Conservation (phyloP, 345 rosid species). For the Hibiscus tridactylites region DNA sequence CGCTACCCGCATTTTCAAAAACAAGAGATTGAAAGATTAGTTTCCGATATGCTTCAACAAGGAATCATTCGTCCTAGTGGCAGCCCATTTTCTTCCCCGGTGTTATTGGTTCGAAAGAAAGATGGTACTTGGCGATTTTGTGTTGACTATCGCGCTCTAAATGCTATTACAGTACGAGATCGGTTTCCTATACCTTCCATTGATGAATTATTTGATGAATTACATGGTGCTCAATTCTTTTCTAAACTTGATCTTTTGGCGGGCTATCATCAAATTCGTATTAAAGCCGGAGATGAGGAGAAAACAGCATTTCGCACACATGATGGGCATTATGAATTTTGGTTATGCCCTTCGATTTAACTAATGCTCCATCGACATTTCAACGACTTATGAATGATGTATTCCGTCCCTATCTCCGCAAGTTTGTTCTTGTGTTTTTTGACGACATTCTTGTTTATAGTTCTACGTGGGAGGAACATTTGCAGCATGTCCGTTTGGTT, state of each 20-base stretch:
- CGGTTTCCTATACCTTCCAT: too few species aligned
- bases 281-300: background rate
- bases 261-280: background rate
- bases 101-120: background rate
- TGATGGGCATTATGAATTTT: too few species aligned
- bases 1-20: too few species aligned
- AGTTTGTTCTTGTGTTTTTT: too few species aligned
- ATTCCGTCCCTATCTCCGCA: too few species aligned
- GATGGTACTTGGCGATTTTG: too few species aligned
- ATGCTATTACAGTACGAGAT: too few species aligned
- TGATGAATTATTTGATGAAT: background rate
- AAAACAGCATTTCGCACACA: too few species aligned
- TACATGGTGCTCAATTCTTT: background rate
- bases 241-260: too few species aligned
- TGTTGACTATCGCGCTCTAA: too few species aligned
- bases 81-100: background rate
- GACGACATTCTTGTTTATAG: background rate
- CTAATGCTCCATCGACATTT: background rate
- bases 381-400: background rate
- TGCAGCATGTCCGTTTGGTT: background rate
- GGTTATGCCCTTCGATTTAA: too few species aligned
- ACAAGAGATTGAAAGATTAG: background rate
- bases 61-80: background rate
- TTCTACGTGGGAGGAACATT: background rate
- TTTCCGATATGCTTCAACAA: too few species aligned